Evolutionary conservation across 176 grass and related monocot species (phyloP).

Genomic region (Hordeum vulgare): DNA sequence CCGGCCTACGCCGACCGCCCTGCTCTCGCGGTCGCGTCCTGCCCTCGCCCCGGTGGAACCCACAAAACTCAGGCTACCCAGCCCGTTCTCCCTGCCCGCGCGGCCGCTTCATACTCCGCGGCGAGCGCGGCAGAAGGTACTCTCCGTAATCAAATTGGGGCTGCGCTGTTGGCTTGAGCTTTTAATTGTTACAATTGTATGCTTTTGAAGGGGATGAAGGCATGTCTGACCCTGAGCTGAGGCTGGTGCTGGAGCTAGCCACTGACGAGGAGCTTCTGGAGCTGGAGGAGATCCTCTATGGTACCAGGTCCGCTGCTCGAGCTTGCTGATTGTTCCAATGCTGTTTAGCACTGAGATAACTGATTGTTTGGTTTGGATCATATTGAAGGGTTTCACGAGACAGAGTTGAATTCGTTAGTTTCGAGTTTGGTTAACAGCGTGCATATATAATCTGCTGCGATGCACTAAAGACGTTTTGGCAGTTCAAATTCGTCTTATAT

Average conservation of each 20-base stretch:
- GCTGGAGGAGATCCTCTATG: constrained; percentile 78
- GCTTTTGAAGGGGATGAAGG: constrained; percentile 21
- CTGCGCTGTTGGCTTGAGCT: not conserved
- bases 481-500: no score
- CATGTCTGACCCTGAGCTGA: constrained; percentile 79
- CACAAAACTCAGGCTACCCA: not conserved
- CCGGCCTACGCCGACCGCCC: not conserved
- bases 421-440: not conserved
- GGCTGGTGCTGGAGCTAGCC: constrained; percentile 82
- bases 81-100: not conserved
- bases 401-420: not conserved
- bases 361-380: not conserved
- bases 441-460: not conserved
- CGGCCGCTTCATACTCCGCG: not conserved
- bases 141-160: not conserved
- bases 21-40: not conserved
- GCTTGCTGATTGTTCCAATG: not conserved
- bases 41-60: not conserved
- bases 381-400: not conserved
- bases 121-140: constrained; percentile 20
- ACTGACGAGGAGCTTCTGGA: constrained; percentile 74
- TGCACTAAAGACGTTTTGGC: not conserved
- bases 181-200: not conserved
- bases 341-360: not conserved
- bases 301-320: constrained; percentile 49